Evolutionary conservation across 805 yeast genomes (phyloP).

Genomic region (Zygotorulaspora florentina): DNA sequence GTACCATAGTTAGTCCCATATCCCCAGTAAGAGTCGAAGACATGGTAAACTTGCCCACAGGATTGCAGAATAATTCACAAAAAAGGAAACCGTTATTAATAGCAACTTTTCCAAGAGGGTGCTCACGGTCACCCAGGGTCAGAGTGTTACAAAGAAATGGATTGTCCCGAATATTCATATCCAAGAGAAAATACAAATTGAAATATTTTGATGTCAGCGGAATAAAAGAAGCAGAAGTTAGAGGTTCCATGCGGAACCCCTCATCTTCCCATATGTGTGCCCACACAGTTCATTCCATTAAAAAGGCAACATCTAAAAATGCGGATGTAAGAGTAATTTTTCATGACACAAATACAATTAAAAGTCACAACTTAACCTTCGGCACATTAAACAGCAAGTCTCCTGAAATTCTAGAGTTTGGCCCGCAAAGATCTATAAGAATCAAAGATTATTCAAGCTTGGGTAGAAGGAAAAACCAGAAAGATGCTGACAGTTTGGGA

Average conservation of each 20-base stretch:
- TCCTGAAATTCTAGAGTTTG: slow-evolving; percentile 20
- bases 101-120: slow-evolving; percentile 29
- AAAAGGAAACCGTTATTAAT: slow-evolving; percentile 30
- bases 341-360: slow-evolving; percentile 27
- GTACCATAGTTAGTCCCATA: slow-evolving; percentile 12
- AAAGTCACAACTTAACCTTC: slow-evolving; percentile 12
- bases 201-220: slow-evolving; percentile 19
- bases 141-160: slow-evolving; percentile 24
- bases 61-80: slow-evolving; percentile 13
- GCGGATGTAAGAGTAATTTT: slow-evolving; percentile 32
- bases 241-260: not conserved
- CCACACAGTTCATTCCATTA: slow-evolving; percentile 22
- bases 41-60: slow-evolving; percentile 25
- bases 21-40: slow-evolving; percentile 25
- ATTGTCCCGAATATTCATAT: slow-evolving; percentile 20
- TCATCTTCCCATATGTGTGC: slow-evolving; percentile 18
- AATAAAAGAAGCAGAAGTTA: slow-evolving; percentile 2
- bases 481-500: not conserved
- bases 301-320: slow-evolving; percentile 19
- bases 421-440: slow-evolving; percentile 17
- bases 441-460: slow-evolving; percentile 20
- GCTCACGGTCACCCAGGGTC: slow-evolving; percentile 26
- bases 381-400: slow-evolving; percentile 1
- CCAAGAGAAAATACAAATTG: slow-evolving; percentile 27
- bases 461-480: not conserved